These are phyloP conservation scores for Nakazawaea laoshanensis DNA, from an alignment of 805 yeast species.

Conservation along the genomic window DNA sequence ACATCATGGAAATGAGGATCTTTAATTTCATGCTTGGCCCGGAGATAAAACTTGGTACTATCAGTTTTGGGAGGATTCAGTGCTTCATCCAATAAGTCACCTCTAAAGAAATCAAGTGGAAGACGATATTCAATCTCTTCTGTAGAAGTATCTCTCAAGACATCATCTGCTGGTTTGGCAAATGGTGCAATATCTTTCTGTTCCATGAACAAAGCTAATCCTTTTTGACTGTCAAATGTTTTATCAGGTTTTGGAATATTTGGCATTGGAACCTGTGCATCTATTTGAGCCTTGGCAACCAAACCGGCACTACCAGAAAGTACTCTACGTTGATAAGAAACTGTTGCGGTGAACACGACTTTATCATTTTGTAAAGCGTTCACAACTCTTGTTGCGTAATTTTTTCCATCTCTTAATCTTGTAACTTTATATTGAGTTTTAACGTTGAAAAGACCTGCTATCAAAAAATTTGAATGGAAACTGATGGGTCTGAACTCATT, in stretches of 20 bases:
- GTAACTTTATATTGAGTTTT: constrained; percentile 48
- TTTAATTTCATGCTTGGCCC: constrained; percentile 16
- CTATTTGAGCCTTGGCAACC: constrained; percentile 4
- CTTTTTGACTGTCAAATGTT: constrained; percentile 19
- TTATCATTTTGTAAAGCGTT: constrained; percentile 44
- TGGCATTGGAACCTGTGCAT: too few species aligned
- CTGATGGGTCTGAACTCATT: constrained; percentile 55
- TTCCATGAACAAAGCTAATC: constrained; percentile 20
- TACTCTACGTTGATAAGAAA: constrained; percentile 31
- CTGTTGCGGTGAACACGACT: constrained; percentile 41
- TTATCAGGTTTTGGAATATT: constrained; percentile 19
- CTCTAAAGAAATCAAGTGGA: too few species aligned
- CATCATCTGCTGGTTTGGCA: too few species aligned
- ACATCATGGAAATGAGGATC: constrained; percentile 35
- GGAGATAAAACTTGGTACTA: too few species aligned
- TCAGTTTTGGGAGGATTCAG: too few species aligned
- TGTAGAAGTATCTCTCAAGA: too few species aligned
- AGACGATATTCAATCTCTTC: too few species aligned
- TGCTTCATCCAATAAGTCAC: too few species aligned
- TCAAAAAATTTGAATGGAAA: constrained; percentile 53
- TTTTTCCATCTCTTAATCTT: constrained; percentile 42
- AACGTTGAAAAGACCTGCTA: constrained; percentile 37
- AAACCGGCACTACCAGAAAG: constrained; percentile 24
- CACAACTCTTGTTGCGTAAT: constrained; percentile 44
- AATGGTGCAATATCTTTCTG: constrained; percentile 14